Evolutionary conservation across 1,284 basidiomycete species (phyloP), one percentile per base, ranked within the genome.

Genomic region (Marasmius sp.): DNA sequence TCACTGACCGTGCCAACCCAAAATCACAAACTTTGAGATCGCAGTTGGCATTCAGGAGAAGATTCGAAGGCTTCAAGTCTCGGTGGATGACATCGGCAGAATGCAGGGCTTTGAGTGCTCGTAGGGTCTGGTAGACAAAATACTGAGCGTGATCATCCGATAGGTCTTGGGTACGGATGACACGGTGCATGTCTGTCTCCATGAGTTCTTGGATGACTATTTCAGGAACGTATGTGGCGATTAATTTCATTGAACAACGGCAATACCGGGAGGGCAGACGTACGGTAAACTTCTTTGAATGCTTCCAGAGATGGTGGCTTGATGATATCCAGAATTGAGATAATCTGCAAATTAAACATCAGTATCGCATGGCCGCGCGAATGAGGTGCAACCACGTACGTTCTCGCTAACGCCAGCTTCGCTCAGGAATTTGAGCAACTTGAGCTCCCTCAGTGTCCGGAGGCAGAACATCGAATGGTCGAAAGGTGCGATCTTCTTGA

Each of bases 1-100:
- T 91, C 36, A 94, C 92, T 20, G 89, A 92, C 38, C 94, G 84
- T 2, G 95, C 95, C 33, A 97, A 83, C 38, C 95, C 95, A 74
- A 97, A 97, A 72, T 97, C 95, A 74, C 92, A 94, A 58, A 95
- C 93, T 73, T 97, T 97, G 66, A 98, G 86, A 72, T 98, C 96
- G 71, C 96, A 98, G 74, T 98, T 97, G 65, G 94, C 94, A 70
- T 97, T 97, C 59, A 98, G 82, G n/a, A 97, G 85, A 8, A 97
- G 82, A 70, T 98, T 98, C 38, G 94, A 95, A 0, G 95, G 95
- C 76, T 98, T 98, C 67, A 98, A 86, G 75, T 98, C 95, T 62
- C 96, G 91, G 74, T 98, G 95, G 68, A 97, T 91, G 66, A 98
- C 94, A 73, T 95, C 93, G 22, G 96, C 95, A 0, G 92, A 94